phyloP scores from a whole-genome alignment of 2,329 filamentous ascomycete species.

The Neofusicoccum sp. region DNA sequence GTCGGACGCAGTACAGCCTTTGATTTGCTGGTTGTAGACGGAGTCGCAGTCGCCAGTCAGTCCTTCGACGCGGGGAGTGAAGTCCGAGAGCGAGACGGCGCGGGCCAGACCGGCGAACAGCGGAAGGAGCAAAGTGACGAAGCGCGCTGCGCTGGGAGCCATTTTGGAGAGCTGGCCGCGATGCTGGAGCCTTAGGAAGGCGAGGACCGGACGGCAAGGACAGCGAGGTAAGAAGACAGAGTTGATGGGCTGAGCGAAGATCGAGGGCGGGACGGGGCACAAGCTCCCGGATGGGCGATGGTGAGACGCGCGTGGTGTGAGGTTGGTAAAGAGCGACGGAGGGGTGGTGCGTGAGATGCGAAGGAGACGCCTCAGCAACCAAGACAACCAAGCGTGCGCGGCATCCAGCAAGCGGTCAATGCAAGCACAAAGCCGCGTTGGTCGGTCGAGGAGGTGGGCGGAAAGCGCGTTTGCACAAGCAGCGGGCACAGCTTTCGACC shows the following conservation, averaged over 20 bases:
- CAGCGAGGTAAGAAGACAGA: slow-evolving; percentile 1
- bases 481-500: not conserved
- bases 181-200: not conserved
- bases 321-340: slow-evolving; percentile 9
- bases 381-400: slow-evolving; percentile 2
- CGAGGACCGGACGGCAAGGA: not conserved
- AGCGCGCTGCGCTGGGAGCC: slow-evolving; percentile 13
- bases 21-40: slow-evolving; percentile 46
- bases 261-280: not conserved
- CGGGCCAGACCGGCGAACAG: slow-evolving; percentile 29
- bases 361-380: not conserved
- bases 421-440: slow-evolving; percentile 2
- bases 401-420: slow-evolving; percentile 9
- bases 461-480: slow-evolving; percentile 4
- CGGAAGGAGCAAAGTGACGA: slow-evolving; percentile 1
- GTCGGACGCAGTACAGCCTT: slow-evolving; percentile 44
- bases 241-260: not conserved
- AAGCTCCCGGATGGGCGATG: slow-evolving; percentile 4
- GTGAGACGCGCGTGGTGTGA: slow-evolving; percentile 16
- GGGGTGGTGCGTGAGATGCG: not conserved
- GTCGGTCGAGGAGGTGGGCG: not conserved
- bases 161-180: slow-evolving; percentile 1
- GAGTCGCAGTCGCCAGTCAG: slow-evolving; percentile 42
- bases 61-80: slow-evolving; percentile 45
- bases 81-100: slow-evolving; percentile 49